These are phyloP conservation scores for Sporobolomyces phaffii DNA, from an alignment of 768 basidiomycete species.

Conservation along the genomic window DNA sequence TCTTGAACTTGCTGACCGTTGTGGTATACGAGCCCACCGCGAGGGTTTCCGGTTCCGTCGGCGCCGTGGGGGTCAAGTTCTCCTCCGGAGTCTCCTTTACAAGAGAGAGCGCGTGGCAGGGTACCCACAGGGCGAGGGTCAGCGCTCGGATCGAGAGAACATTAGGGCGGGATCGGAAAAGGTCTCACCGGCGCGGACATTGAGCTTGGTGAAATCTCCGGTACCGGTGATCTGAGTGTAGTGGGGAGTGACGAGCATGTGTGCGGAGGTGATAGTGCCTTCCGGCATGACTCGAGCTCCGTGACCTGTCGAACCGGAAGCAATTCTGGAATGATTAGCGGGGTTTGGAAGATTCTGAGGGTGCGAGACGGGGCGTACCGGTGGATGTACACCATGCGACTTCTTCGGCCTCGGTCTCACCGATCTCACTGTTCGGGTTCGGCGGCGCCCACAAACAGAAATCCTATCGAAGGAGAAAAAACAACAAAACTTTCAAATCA, in stretches of 20 bases:
- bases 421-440: slow-evolving; percentile 39
- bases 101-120: no score
- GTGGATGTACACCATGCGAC: slow-evolving; percentile 48
- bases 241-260: slow-evolving; percentile 67
- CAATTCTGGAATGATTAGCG: background rate
- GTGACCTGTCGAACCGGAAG: background rate
- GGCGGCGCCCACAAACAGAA: slow-evolving; percentile 33
- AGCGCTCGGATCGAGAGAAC: no score
- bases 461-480: slow-evolving; percentile 10
- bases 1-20: slow-evolving; percentile 48
- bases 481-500: no score
- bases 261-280: slow-evolving; percentile 48
- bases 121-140: no score
- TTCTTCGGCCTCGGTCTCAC: slow-evolving; percentile 46
- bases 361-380: no score
- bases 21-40: slow-evolving; percentile 50
- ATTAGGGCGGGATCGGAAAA: no score
- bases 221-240: slow-evolving; percentile 51
- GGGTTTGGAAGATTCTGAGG: no score
- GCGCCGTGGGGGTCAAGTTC: slow-evolving; percentile 51
- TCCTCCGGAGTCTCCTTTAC: slow-evolving; percentile 50
- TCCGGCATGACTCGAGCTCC: slow-evolving; percentile 41
- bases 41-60: slow-evolving; percentile 48
- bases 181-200: slow-evolving; percentile 46
- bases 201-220: slow-evolving; percentile 51